Evolutionary conservation across 139 green algal genomes (phyloP).

Genomic region (Trebouxia sp.): DNA sequence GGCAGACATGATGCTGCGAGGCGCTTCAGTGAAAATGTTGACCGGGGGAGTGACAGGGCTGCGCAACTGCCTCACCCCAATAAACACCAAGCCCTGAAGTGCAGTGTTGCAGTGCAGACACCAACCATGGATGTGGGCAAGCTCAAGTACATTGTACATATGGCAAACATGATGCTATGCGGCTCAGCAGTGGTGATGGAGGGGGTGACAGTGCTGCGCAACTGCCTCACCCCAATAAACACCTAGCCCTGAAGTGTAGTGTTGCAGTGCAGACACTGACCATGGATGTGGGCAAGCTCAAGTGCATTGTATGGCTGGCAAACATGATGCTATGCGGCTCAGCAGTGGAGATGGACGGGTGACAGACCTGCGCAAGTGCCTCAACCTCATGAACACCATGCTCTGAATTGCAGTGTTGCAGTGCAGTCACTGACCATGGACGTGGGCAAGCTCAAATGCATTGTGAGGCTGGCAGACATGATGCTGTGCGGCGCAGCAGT

Average conservation of each 20-base stretch:
- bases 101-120: not conserved
- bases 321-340: not conserved
- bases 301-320: not conserved
- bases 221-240: not conserved
- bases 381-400: not conserved
- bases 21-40: not conserved
- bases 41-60: not conserved
- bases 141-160: not conserved
- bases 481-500: conserved; percentile 15
- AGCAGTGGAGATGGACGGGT: not conserved
- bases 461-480: conserved; percentile 12
- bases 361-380: not conserved
- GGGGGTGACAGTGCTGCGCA: not conserved
- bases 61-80: not conserved
- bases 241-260: not conserved
- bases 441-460: not conserved
- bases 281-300: not conserved
- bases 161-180: not conserved
- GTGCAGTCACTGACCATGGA: conserved; percentile 3
- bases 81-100: not conserved
- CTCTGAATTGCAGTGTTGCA: not conserved
- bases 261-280: not conserved
- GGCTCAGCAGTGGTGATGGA: not conserved
- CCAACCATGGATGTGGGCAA: not conserved
- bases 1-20: not conserved